Base-by-base conservation (phyloP, 2,329 filamentous ascomycete species). In the Sporothrix variecibatus region DNA sequence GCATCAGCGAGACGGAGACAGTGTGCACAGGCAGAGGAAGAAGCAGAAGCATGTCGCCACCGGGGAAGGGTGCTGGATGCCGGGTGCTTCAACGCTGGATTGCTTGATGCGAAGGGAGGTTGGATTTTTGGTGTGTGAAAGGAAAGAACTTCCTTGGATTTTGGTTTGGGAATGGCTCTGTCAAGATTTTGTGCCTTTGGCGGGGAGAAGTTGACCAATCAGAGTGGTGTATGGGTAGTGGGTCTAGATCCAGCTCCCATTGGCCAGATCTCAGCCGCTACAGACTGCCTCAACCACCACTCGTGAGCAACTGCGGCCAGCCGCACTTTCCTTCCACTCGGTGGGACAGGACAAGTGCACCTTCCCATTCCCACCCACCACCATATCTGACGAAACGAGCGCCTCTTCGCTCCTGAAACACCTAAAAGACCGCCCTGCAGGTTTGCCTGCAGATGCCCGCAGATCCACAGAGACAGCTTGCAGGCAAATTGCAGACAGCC, bases 401-500 rank as follows among this genome's bases (percentile, higher is more conserved):
- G 62, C 38, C 62, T 67, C 38, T 26, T 28, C 28, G n/a, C 46
- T 71, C 31, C 74, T 75, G 74, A 75, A 75, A 75, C 74, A 69
- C 40, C 31, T 69, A 62, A 62, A 65, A 53, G 71, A 40, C 46
- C 71, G 60, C 38, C 65, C 67, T 73, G 71, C 74, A 73, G 71
- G 40, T 67, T 53, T 56, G 58, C 56, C 60, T 73, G 71, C 74
- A 72, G 71, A 67, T 71, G 67, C 67, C 67, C 46, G 67, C 67
- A 69, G 67, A 53, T 34, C 26, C 28, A 20, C 60, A 65, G 38
- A 65, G 3, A 28, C 51, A 56, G 38, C 51, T 68, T 64, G 43
- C 28, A n/a, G 38, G 31, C 12, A 43, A 43, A n/a, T n/a, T 17
- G 17, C n/a, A 49, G 31, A 40, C 51, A 51, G 53, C 38, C 17